Evolutionary conservation across 139 green algal species (phyloP), one percentile per base, ranked within the genome.

Genomic region (Picochlorum sp.): DNA sequence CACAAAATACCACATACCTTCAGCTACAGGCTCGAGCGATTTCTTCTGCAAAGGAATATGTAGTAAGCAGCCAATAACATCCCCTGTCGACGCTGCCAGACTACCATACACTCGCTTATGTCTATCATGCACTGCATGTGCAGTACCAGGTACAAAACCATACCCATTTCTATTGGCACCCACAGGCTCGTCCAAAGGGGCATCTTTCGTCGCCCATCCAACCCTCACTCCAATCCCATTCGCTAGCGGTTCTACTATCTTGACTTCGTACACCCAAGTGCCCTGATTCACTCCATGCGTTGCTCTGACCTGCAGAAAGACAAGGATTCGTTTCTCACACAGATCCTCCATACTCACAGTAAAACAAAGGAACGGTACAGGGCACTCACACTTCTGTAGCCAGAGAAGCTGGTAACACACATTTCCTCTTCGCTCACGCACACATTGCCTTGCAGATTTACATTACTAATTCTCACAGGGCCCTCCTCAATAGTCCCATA

Each of bases 101-200:
- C 74, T 35, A 7, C 81, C 84, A 59, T 76, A 84, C 16, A 66
- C 63, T 28, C 70, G 56, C 40, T 74, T 60, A 50, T 55, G 40
- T 16, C 49, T 68, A 28, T 70, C 49, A 57, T 78, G 71, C 43
- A 93, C 61, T 63, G 86, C 91, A 68, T 52, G 68, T 35, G 85
- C 87, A 6, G 87, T 73, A 10, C 82, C 25, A 61, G 89, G 85
- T 7, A 87, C 69, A 64, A 86, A 95, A 10, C 55, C 57, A 36
- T 81, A 88, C 25, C 87, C 80, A 39, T 73, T 63, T 20, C 54
- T 39, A 61, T 95, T 83, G 2, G 30, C 7, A 32, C 72, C 52
- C 24, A 95, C 82, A 3, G 87, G 87, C n/a, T 75, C 86, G 36
- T 94, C 72, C 4, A 95, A 62, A 59, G 95, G 83, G 4, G 76